These are phyloP conservation scores for Monosporascus ibericus DNA, from an alignment of 2,329 filamentous ascomycete genomes.

Conservation along the genomic window DNA sequence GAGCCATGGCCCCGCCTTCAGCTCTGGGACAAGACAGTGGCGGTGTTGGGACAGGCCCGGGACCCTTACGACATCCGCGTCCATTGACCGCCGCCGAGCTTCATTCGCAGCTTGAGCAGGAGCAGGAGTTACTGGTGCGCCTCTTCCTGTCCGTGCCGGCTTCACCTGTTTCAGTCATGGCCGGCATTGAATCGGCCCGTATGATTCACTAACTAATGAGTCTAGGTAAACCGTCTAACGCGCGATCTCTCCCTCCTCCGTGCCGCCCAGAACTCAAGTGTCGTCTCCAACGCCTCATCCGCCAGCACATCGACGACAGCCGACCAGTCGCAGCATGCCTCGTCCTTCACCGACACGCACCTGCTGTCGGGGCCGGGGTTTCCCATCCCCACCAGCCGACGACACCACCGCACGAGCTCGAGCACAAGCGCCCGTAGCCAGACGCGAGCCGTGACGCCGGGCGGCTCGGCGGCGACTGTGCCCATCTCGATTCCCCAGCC, in stretches of 20 bases:
- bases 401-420: slow-evolving; percentile 54
- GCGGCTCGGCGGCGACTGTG: slow-evolving; percentile 24
- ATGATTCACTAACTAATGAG: slow-evolving; percentile 1
- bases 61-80: slow-evolving; percentile 77
- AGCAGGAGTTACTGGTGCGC: slow-evolving; percentile 85
- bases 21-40: slow-evolving; percentile 29
- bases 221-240: slow-evolving; percentile 83
- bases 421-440: slow-evolving; percentile 46
- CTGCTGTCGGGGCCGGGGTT: slow-evolving; percentile 53
- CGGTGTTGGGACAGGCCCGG: slow-evolving; percentile 51
- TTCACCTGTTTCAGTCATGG: not conserved
- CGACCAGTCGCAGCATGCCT: slow-evolving; percentile 32
- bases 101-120: slow-evolving; percentile 84
- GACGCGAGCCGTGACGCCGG: slow-evolving; percentile 36
- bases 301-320: slow-evolving; percentile 46
- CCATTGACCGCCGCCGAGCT: slow-evolving; percentile 85
- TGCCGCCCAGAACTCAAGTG: slow-evolving; percentile 59
- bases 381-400: slow-evolving; percentile 47
- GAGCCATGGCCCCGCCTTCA: slow-evolving; percentile 20
- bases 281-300: slow-evolving; percentile 60
- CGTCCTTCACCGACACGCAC: slow-evolving; percentile 40
- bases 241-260: slow-evolving; percentile 84
- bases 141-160: not conserved
- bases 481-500: slow-evolving; percentile 22
- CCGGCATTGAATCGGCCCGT: not conserved